Conservation (phyloP, 2,329 filamentous ascomycete species). For the Nigrograna mackinnonii region DNA sequence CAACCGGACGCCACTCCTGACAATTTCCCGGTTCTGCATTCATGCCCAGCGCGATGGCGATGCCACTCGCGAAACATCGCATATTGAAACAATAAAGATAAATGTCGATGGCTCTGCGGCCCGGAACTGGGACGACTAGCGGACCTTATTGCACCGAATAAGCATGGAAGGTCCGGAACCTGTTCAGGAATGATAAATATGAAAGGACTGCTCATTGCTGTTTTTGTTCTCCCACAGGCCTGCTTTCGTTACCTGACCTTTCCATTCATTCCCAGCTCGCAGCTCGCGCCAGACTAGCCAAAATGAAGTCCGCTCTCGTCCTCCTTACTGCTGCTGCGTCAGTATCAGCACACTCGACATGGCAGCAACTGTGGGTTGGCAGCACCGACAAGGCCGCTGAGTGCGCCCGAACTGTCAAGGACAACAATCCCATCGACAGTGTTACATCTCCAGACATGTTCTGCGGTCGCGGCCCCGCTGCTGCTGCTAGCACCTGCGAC, state of each 20-base stretch:
- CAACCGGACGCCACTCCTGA: not conserved
- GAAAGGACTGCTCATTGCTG: not conserved
- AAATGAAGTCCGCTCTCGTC: constrained; percentile 35
- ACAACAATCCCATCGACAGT: constrained; percentile 38
- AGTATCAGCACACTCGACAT: constrained; percentile 42
- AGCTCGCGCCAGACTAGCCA: constrained; percentile 5
- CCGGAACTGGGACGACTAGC: constrained; percentile 2
- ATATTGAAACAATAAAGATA: constrained; percentile 3
- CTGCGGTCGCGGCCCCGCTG: constrained; percentile 35
- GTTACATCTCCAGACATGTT: constrained; percentile 37
- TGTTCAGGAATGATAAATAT: not conserved
- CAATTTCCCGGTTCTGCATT: not conserved
- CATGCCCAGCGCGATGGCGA: not conserved
- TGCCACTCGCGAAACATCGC: constrained; percentile 3
- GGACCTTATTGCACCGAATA: constrained; percentile 4
- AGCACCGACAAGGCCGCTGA: constrained; percentile 30
- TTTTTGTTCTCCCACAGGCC: not conserved
- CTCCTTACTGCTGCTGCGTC: constrained; percentile 35
- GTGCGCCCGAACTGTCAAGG: constrained; percentile 35
- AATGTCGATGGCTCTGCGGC: constrained; percentile 5
- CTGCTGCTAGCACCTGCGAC: constrained; percentile 30
- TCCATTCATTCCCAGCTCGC: not conserved
- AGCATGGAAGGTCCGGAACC: not conserved
- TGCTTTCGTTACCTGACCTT: not conserved
- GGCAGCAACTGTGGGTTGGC: constrained; percentile 43